Evolutionary conservation across 306 rosid genomes (phyloP).

Genomic region (Cicer chorassanicum): DNA sequence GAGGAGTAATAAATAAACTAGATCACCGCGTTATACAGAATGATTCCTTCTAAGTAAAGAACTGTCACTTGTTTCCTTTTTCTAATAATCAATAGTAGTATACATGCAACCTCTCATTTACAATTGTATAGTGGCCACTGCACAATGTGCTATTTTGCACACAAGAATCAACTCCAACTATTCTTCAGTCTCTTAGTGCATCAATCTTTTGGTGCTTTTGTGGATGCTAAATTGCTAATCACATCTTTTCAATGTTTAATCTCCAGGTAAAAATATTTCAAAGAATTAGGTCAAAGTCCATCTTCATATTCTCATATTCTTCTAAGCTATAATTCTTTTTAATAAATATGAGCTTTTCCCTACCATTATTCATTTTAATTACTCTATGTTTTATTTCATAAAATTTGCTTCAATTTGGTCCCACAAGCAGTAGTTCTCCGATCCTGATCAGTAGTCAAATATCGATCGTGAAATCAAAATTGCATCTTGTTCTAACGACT

Average conservation of each 20-base stretch:
- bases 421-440: not conserved
- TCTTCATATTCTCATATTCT: slow-evolving; percentile 53
- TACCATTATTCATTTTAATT: slow-evolving; percentile 17
- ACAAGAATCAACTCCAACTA: slow-evolving; percentile 64
- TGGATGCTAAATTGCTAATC: slow-evolving; percentile 77
- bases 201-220: slow-evolving; percentile 59
- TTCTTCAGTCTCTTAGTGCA: slow-evolving; percentile 50
- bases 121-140: slow-evolving; percentile 43
- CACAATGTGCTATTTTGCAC: slow-evolving; percentile 45
- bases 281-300: slow-evolving; percentile 57
- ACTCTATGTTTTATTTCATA: slow-evolving; percentile 39
- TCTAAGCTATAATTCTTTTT: slow-evolving; percentile 41
- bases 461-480: not conserved
- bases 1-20: too few relatives aligned
- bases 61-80: slow-evolving; percentile 47
- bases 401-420: slow-evolving; percentile 42
- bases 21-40: not conserved
- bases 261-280: slow-evolving; percentile 51
- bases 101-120: slow-evolving; percentile 38
- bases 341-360: slow-evolving; percentile 42
- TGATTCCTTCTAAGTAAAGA: slow-evolving; percentile 42
- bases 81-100: slow-evolving; percentile 34
- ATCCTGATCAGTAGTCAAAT: not conserved
- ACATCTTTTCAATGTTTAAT: slow-evolving; percentile 60
- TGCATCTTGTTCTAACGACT: not conserved